These are phyloP conservation scores for Fraxinus americana DNA, from an alignment of 257 asterid species.

Conservation along the genomic window DNA sequence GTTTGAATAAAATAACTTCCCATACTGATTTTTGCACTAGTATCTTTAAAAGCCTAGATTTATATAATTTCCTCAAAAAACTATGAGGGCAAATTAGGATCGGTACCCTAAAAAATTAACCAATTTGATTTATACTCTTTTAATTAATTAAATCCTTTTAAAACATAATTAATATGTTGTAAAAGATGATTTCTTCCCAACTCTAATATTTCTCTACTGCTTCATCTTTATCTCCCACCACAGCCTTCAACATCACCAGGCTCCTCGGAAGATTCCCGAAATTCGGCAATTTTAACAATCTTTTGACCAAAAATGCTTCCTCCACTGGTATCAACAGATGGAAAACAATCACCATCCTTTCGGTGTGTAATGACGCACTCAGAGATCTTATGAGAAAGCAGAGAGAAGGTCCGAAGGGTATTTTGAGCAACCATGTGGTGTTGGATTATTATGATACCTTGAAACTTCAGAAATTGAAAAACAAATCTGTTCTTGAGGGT, in stretches of 20 bases:
- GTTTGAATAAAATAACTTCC: too few species aligned
- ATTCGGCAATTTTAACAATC: slow-evolving; percentile 49
- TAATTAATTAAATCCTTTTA: too few species aligned
- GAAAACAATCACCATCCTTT: slow-evolving; percentile 56
- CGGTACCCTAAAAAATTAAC: too few species aligned
- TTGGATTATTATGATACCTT: slow-evolving; percentile 63
- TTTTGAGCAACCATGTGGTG: slow-evolving; percentile 59
- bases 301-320: slow-evolving; percentile 40
- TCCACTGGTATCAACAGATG: slow-evolving; percentile 48
- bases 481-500: slow-evolving; percentile 25
- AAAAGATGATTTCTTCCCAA: too few species aligned
- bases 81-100: too few species aligned
- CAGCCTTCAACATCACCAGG: slow-evolving; percentile 22
- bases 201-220: too few species aligned
- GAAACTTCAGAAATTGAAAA: slow-evolving; percentile 51
- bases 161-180: too few species aligned
- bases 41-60: too few species aligned
- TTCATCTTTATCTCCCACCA: too few species aligned
- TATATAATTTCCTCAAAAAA: too few species aligned
- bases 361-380: slow-evolving; percentile 44
- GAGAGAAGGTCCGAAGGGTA: slow-evolving; percentile 37
- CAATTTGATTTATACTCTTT: too few species aligned
- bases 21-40: too few species aligned
- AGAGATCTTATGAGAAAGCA: slow-evolving; percentile 38
- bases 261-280: slow-evolving; percentile 49